Evolutionary conservation across 2,329 filamentous ascomycete species (phyloP).

Genomic region (Fusarium oligoseptatum): DNA sequence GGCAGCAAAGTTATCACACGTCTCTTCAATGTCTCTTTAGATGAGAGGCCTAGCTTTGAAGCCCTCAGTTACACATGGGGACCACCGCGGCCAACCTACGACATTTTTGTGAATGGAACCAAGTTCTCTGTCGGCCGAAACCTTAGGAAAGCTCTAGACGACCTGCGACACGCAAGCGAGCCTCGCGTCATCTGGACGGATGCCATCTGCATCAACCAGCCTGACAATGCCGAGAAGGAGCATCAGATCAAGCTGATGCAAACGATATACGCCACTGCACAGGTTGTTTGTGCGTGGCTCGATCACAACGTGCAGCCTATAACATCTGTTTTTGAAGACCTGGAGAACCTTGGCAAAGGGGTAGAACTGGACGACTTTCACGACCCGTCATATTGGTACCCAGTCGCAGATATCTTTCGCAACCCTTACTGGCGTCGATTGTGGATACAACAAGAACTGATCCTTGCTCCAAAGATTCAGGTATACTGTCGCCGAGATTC

Average conservation of each 20-base stretch:
- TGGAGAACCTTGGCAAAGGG: slow-evolving; percentile 2
- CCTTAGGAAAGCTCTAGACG: slow-evolving; percentile 8
- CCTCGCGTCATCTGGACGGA: slow-evolving; percentile 18
- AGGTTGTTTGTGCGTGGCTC: slow-evolving; percentile 11
- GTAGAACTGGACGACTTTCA: slow-evolving; percentile 6
- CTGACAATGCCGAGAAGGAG: slow-evolving; percentile 3
- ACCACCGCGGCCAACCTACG: neutral
- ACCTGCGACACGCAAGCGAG: neutral
- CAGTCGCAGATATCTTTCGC: slow-evolving; percentile 11
- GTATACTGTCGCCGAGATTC: slow-evolving; percentile 8
- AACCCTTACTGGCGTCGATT: slow-evolving; percentile 19
- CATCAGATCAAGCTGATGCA: slow-evolving; percentile 18
- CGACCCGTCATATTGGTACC: slow-evolving; percentile 10
- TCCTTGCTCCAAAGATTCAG: neutral
- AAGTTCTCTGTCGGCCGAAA: neutral
- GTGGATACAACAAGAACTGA: slow-evolving; percentile 14
- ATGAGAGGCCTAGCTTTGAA: slow-evolving; percentile 8
- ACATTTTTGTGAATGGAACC: neutral
- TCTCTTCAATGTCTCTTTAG: slow-evolving; percentile 1
- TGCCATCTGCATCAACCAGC: slow-evolving; percentile 22
- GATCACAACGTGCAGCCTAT: slow-evolving; percentile 3
- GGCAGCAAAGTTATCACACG: neutral
- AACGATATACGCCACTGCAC: slow-evolving; percentile 8
- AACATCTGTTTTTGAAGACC: neutral
- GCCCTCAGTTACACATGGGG: slow-evolving; percentile 24